Base-by-base conservation (phyloP, 164 flowering plant genomes). In the Echeveria elegans region DNA sequence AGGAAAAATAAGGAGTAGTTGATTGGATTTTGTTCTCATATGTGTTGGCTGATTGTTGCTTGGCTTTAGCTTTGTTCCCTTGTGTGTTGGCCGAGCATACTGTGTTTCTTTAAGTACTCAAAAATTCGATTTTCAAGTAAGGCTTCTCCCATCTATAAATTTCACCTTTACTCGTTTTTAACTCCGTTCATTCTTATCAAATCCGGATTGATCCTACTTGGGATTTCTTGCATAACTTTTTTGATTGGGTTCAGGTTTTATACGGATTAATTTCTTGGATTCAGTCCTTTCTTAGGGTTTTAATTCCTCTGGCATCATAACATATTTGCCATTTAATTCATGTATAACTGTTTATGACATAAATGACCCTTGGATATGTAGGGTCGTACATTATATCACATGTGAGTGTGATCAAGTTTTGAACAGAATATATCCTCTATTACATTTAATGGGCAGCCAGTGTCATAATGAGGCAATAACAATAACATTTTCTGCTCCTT, bases 41-140 rank as follows among this genome's bases (percentile, higher is more conserved):
- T 53, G 60, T 11, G 30, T 53, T 56, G 61, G 61, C 19, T 56
- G 28, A 56, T 56, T 56, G 61, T 56, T 56, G 61, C 61, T 28
- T 56, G 61, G 6, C 61, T 28, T 56, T 56, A 56, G 61, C 61
- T 56, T 56, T 56, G 61, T 56, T 56, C 18, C 30, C 31, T 56
- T 56, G 61, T 56, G 61, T 24, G 10, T 53, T 53, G 60, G 31
- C 60, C 26, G 31, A 56, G 61, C 61, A 56, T 56, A 56, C 31
- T 28, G 60, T 56, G 34, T 56, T 56, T 56, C 18, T 14, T 7
- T 56, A 16, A 43, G 47, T 43, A 15, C 31, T 2, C 61, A 26
- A 16, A 14, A 4, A 43, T 4, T 38, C 30, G 30, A 53, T 2
- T 53, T 24, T 24, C 24, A 6, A 4, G 59, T 24, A 26, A 53